Base-by-base conservation (phyloP, 2,329 filamentous ascomycete species). In the Xylariales sp. region DNA sequence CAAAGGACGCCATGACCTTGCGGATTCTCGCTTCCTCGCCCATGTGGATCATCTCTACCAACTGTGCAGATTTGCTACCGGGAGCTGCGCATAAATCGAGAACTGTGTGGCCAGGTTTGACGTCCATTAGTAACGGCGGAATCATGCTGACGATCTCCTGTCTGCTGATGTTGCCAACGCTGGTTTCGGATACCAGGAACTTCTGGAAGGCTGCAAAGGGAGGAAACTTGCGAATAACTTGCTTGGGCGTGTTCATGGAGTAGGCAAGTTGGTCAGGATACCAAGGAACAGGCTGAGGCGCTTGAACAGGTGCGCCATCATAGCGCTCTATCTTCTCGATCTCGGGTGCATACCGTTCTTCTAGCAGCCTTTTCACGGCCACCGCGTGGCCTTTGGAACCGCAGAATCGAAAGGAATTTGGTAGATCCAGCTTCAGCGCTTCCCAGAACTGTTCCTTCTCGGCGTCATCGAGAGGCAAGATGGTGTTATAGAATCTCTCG, bases 81-180 rank as follows among this genome's bases (percentile, higher is more conserved):
- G 93, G 93, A 1, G 93, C 93, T 45, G 93, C 93, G 66, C 93
- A 98, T 71, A 98, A 83, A 63, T 98, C 93, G 53, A 98, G 70
- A 8, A 96, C 90, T 2, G 84, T 86, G 84, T 96, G 95, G 40
- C 90, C 88, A 4, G 93, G 90, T 53, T 81, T 80, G 38, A 97
- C 75, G 57, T 97, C 90, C 73, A 98, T 86, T 54, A 97, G 74
- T 53, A 97, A 76, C 19, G 93, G 93, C 19, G 93, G 93, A 48
- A 98, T 97, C 93, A 98, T 98, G 70, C 88, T 95, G 57, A 98
- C 93, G 32, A 95, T 85, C 69, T 98, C 93, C 66, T 98, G 93
- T 56, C 93, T 82, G 65, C 87, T 95, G 57, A 98, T 97, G 63
- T 97, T 98, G 56, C 93, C 93, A 16, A 97, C 89, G 43, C 86